A percentile compares a stretch with the other conserved stretches of the same genome.
Conservation (phyloP, 1,284 basidiomycete genomes). For the Pseudomicrostroma phylloplanum region DNA sequence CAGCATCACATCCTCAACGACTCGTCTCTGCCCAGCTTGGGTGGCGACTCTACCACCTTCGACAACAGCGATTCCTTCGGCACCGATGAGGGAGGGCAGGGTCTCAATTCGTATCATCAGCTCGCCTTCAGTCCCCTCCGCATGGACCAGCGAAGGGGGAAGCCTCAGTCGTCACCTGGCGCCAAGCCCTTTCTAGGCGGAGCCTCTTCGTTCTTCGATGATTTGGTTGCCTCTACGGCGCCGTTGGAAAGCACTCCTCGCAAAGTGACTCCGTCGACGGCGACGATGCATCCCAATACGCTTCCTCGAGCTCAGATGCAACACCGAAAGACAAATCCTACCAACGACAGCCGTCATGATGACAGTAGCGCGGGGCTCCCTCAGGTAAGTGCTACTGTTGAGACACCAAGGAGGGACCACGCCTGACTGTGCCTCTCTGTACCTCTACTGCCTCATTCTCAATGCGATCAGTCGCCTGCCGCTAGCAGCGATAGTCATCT, state of each 20-base stretch:
- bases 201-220: neutral
- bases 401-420: neutral
- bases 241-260: neutral
- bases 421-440: neutral
- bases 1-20: neutral
- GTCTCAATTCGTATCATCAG: neutral
- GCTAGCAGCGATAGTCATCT: too few species aligned
- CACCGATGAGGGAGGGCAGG: neutral
- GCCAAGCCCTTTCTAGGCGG: neutral
- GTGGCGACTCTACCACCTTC: neutral
- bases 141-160: neutral
- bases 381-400: neutral
- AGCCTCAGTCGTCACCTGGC: neutral
- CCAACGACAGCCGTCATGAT: neutral
- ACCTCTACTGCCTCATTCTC: neutral
- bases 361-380: neutral
- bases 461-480: too few species aligned
- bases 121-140: neutral
- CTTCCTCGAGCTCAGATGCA: conserved; percentile 2
- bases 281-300: neutral
- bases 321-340: neutral
- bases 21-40: neutral
- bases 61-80: neutral
- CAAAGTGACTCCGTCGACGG: neutral
- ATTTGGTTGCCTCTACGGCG: neutral